Base-by-base conservation (phyloP, 305 asterid species). In the Petunia hybrid region DNA sequence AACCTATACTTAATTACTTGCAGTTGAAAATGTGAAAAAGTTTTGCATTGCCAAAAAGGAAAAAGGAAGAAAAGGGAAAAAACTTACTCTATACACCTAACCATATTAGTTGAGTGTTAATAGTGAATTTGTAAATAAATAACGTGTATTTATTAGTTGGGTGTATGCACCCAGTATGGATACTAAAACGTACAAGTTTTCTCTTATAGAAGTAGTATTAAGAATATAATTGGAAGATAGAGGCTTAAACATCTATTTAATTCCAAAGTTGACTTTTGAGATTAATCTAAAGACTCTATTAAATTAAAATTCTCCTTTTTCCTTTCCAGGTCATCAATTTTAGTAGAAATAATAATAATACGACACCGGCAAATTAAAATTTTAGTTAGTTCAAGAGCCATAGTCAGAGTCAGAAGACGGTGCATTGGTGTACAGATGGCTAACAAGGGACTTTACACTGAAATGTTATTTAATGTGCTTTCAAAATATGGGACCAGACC, bases 351-450 rank as follows among this genome's bases (percentile, higher is more conserved):
- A 35, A 35, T 48, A 71, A 35, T 12, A 51, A 12, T 22, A 22
- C 45, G 35, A 73, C 63, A 73, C 78, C 62, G 78, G 53, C 78
- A 73, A 48, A 48, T 73, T 73, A 48, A 73, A 6, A 5, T 13
- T 48, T 51, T 48, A 62, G 78, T 73, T 22, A 35, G 78, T 51
- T 73, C 63, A 48, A 73, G 5, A 3, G 62, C 36, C 78, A 73
- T 3, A 51, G 3, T 71, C 78, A 71, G 12, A 31, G 31, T 22
- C 31, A 71, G 35, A 66, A 66, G 78, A 73, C 78, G 78, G 78
- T 73, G 78, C 62, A 71, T n/a, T 2, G 8, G 35, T 35, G 0
- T 48, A 61, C 62, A 73, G 35, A 51, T 73, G 62, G 78, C 78
- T 48, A 46, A 16, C 7, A 0, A 35, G 35, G 61, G 39, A 73